A percentile compares a stretch with the other conserved stretches of the same genome.
Evolutionary conservation across 2,329 filamentous ascomycete species (phyloP).

Genomic region (Truncatella angustata): DNA sequence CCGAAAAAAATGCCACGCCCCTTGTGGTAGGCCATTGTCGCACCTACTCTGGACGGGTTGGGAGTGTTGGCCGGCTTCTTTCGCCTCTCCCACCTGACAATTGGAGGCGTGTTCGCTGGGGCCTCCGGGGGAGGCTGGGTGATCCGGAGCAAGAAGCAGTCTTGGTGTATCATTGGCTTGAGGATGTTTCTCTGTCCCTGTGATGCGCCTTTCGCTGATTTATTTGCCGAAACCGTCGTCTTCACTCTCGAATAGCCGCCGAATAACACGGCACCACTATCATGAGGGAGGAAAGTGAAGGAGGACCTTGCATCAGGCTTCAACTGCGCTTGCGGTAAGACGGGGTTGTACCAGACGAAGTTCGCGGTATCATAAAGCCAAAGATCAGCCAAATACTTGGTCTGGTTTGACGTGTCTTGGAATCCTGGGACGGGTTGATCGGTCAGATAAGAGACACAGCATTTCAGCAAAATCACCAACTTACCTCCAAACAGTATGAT

Average conservation of each 20-base stretch:
- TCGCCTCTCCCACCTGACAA: slow-evolving; percentile 84
- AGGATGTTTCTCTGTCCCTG: slow-evolving; percentile 69
- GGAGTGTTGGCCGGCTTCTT: slow-evolving; percentile 92
- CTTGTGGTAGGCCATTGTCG: slow-evolving; percentile 93
- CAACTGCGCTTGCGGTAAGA: slow-evolving; percentile 72
- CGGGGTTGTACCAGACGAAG: slow-evolving; percentile 79
- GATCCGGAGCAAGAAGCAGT: slow-evolving; percentile 90
- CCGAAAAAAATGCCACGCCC: slow-evolving; percentile 91
- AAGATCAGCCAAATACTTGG: slow-evolving; percentile 87
- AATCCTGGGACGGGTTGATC: slow-evolving; percentile 53
- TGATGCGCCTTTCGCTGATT: slow-evolving; percentile 60
- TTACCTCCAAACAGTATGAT: slow-evolving; percentile 83
- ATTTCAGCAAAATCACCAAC: too few species aligned
- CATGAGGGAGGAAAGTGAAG: slow-evolving; percentile 88
- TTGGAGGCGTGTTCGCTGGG: slow-evolving; percentile 62
- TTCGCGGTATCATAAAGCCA: slow-evolving; percentile 94
- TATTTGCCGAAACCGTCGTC: slow-evolving; percentile 58
- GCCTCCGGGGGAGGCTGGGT: slow-evolving; percentile 69
- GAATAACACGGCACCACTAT: slow-evolving; percentile 84
- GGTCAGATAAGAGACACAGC: too few species aligned
- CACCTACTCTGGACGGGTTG: slow-evolving; percentile 77
- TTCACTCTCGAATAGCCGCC: slow-evolving; percentile 95
- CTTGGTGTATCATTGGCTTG: slow-evolving; percentile 87
- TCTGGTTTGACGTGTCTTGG: slow-evolving; percentile 93
- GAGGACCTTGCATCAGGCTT: slow-evolving; percentile 90